Evolutionary conservation across 345 rosid genomes (phyloP).

Genomic region (Geranium brycei): DNA sequence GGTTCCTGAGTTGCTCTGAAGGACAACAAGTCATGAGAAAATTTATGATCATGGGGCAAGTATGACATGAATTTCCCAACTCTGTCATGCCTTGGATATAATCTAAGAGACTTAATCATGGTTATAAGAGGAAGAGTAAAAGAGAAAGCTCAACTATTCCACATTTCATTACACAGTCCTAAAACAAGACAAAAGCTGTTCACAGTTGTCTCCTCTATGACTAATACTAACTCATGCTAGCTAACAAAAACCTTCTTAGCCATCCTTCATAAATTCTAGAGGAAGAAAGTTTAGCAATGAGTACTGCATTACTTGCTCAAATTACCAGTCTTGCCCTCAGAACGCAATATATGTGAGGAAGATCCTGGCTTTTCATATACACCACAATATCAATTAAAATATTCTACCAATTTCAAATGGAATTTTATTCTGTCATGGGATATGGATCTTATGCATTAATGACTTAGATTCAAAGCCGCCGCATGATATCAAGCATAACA

Average conservation of each 20-base stretch:
- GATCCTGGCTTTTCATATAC: neutral
- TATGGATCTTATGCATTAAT: neutral
- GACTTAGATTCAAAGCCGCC: neutral
- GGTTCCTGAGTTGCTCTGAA: conserved; percentile 91
- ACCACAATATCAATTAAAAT: neutral
- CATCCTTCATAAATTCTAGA: neutral
- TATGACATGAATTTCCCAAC: neutral
- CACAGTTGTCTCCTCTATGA: neutral
- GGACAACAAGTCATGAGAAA: neutral
- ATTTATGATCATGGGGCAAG: neutral
- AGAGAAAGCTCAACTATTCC: no score
- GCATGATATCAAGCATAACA: neutral
- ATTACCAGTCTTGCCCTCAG: neutral
- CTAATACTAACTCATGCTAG: neutral
- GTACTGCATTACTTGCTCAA: neutral
- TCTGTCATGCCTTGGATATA: neutral
- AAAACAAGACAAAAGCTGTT: neutral
- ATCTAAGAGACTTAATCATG: neutral
- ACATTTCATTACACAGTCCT: neutral
- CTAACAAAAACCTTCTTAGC: neutral
- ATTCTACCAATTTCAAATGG: neutral
- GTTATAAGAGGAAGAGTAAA: no score
- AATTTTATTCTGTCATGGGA: neutral
- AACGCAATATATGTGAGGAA: neutral
- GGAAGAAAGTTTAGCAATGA: neutral